Percentiles rank a stretch among this genome's conserved stretches.
These are phyloP conservation scores for Bipolaris sorokiniana DNA, from an alignment of 2,329 filamentous ascomycete genomes.

Conservation along the genomic window DNA sequence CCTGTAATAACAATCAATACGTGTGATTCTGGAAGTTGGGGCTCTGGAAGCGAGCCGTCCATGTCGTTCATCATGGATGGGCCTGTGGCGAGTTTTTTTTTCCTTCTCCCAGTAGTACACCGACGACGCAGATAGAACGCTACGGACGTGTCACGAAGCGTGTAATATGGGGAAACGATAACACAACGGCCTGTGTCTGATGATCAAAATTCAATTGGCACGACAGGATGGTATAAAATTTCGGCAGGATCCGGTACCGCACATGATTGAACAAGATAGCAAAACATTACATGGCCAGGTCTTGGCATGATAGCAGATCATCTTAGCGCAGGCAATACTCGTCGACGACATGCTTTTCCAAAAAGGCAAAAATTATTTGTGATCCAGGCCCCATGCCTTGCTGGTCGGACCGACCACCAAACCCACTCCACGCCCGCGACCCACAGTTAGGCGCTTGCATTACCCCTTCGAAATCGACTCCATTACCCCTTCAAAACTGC, in stretches of 20 bases:
- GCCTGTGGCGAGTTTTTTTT: slow-evolving; percentile 2
- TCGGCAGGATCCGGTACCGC: slow-evolving; percentile 17
- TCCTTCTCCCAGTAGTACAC: slow-evolving; percentile 1
- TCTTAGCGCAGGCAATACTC: slow-evolving; percentile 8
- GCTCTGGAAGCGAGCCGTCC: slow-evolving; percentile 36
- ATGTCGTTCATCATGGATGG: slow-evolving; percentile 21
- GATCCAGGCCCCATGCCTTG: slow-evolving; percentile 17
- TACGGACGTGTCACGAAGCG: background rate
- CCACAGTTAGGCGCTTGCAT: slow-evolving; percentile 26
- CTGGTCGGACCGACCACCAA: slow-evolving; percentile 23
- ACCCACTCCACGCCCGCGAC: background rate
- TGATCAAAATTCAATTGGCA: slow-evolving; percentile 3
- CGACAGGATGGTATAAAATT: slow-evolving; percentile 4
- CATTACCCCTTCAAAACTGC: slow-evolving; percentile 46
- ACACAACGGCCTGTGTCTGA: slow-evolving; percentile 2
- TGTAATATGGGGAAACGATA: slow-evolving; percentile 3
- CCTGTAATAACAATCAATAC: slow-evolving; percentile 92
- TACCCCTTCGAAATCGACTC: slow-evolving; percentile 41
- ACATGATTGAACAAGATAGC: slow-evolving; percentile 14
- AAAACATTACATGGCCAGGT: slow-evolving; percentile 2
- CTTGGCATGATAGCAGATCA: slow-evolving; percentile 10
- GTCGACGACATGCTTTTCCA: slow-evolving; percentile 1
- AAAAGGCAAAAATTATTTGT: slow-evolving; percentile 2
- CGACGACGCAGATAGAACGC: background rate
- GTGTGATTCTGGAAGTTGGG: slow-evolving; percentile 69